Evolutionary conservation across 257 asterid species (phyloP).

Genomic region (Nicotiana paniculata): DNA sequence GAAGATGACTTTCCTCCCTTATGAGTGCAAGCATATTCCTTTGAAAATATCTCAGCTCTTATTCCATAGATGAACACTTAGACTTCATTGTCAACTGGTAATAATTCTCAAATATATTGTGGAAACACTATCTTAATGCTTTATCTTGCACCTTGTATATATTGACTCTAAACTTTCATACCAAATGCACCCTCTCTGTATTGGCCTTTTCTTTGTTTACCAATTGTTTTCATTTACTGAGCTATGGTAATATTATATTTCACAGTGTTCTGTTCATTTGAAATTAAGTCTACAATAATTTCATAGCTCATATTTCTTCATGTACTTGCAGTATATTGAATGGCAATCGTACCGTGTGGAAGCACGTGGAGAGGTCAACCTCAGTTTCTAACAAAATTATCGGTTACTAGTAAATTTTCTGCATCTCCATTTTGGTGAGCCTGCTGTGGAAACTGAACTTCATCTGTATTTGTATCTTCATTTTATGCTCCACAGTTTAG

Average conservation of each 20-base stretch:
- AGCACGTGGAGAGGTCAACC: slow-evolving; percentile 11
- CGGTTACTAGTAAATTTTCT: neutral
- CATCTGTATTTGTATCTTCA: neutral
- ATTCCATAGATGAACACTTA: no score
- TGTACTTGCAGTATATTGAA: slow-evolving; percentile 9
- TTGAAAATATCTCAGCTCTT: neutral
- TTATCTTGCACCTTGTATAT: neutral
- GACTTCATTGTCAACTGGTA: no score
- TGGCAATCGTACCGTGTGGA: slow-evolving; percentile 12
- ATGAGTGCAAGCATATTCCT: neutral
- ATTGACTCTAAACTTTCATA: no score
- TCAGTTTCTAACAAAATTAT: slow-evolving; percentile 5
- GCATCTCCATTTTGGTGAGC: slow-evolving; percentile 7
- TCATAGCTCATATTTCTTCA: neutral
- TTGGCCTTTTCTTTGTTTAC: neutral
- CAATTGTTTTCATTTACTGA: neutral
- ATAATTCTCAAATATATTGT: neutral
- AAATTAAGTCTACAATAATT: neutral
- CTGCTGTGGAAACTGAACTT: neutral
- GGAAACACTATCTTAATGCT: neutral
- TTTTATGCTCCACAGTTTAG: neutral
- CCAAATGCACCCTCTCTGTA: neutral
- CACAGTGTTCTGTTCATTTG: neutral
- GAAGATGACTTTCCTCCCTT: neutral
- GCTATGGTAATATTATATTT: neutral